Base-by-base conservation (phyloP, 305 asterid genomes). In the Plantago coronopus region DNA sequence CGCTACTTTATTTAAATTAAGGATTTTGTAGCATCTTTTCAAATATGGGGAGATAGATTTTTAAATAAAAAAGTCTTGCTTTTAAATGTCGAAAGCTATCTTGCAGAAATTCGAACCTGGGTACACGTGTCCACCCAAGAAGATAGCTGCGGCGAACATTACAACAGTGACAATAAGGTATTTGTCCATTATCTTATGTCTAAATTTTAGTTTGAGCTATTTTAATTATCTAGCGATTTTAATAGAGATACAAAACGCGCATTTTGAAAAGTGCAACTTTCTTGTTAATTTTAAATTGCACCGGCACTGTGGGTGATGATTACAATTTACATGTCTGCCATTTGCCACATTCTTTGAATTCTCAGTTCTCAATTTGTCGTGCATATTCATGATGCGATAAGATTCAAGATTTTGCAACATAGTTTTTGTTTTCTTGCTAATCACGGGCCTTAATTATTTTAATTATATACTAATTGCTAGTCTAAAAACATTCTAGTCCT, bases 81-180 rank as follows among this genome's bases (percentile, higher is more conserved):
- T 58, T 42, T 10, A 20, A 34, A 31, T 57, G 58, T 27, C 43
- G 27, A 12, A 5, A 64, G 17, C 40, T 51, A n/a, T 18, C 72
- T 68, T 73, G 78, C 91, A 91, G 98, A 86, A 81, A 55, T 91
- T 86, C 77, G 95, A 88, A 77, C 85, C 96, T 11, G 98, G 89
- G 3, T 91, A 86, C 65, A 78, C 79, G 17, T 79, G 81, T 48
- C 77, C 79, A 46, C 88, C 83, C 44, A 78, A 81, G 78, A 83
- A 84, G 68, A 61, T 63, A 25, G 58, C 27, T 17, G 68, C 63
- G 55, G 61, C 65, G 38, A 63, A 69, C 62, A 77, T 79, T 58
- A 76, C 83, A 69, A 49, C 81, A 44, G 88, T 71, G 46, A 79
- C 81, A 34, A 74, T 78, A 72, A 86, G 98, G 98, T 84, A 74